Base-by-base conservation (phyloP, 2,329 filamentous ascomycete genomes). In the Mollisia scopiformis region DNA sequence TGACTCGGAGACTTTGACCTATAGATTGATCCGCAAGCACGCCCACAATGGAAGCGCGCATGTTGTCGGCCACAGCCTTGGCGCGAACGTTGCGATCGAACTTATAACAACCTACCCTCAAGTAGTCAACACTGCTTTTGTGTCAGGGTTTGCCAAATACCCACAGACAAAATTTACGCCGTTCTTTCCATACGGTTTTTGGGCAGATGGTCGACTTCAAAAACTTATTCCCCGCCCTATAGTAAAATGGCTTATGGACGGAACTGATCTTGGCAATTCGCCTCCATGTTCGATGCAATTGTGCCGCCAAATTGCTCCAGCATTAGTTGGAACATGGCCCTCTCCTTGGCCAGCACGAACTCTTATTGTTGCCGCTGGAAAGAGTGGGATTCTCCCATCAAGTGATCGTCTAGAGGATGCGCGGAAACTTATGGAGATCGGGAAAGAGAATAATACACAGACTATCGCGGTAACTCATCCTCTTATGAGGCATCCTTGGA, bases 401-500 rank as follows among this genome's bases (percentile, higher is more conserved):
- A 49, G 28, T 16, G 55, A 57, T 23, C 55, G 49, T 51, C 55
- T 28, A 16, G 41, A 51, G 14, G 55, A 57, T 57, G 55, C 55
- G 13, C 23, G 25, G n/a, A 57, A 41, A 23, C 46, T 57, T 11
- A 57, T 57, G 55, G 31, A 51, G 41, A 57, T 57, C 41, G 55
- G 55, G 21, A 49, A 21, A 30, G 39, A 50, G 33, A 6, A 2
- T 7, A 57, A 57, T 39, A 11, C 13, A 28, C 41, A 57, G 28
- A 57, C 55, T 21, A n/a, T 51, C 16, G 55, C 46, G 16, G 16
- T 50, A 33, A 57, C 41, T 11, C 55, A 57, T 39, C 28, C 43
- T 37, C 16, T 13, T 21, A 57, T 57, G 55, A 50, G 55, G 25
- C 55, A 57, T 41, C 55, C 43, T 28, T 57, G 55, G 55, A 57